A percentile compares a stretch with the other conserved stretches of the same genome.
Evolutionary conservation across 148 eudicot genomes (phyloP).

Genomic region (Rhododendron ovatum): DNA sequence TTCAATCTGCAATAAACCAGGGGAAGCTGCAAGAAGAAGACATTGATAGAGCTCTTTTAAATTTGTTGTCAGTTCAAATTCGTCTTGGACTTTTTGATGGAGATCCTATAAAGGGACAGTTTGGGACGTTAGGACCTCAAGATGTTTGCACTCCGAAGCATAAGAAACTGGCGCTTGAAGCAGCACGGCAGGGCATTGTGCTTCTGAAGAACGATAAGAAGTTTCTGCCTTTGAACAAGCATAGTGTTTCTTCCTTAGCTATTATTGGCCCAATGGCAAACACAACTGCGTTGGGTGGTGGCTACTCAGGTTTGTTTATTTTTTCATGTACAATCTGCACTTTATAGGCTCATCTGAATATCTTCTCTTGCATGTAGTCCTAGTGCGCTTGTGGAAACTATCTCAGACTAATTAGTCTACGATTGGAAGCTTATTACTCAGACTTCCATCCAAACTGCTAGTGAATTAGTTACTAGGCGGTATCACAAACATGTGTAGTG

Average conservation of each 20-base stretch:
- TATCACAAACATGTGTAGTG: background rate
- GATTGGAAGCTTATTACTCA: background rate
- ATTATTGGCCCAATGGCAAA: slow-evolving; percentile 85
- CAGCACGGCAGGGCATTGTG: slow-evolving; percentile 85
- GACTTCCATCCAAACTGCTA: background rate
- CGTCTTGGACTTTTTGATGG: slow-evolving; percentile 86
- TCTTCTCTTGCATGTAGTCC: background rate
- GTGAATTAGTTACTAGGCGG: background rate
- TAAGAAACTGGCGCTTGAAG: slow-evolving; percentile 76
- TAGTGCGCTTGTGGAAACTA: background rate
- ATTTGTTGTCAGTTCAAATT: slow-evolving; percentile 69
- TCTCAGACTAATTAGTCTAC: background rate
- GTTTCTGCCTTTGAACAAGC: slow-evolving; percentile 60
- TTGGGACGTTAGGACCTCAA: slow-evolving; percentile 52
- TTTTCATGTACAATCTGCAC: background rate
- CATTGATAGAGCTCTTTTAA: slow-evolving; percentile 69
- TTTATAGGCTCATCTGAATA: background rate
- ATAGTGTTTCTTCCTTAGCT: slow-evolving; percentile 55
- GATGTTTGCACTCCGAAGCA: slow-evolving; percentile 75
- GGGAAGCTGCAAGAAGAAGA: slow-evolving; percentile 69
- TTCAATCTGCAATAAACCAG: slow-evolving; percentile 57
- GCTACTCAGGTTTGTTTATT: slow-evolving; percentile 64
- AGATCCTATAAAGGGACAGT: slow-evolving; percentile 46
- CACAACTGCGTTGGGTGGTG: slow-evolving; percentile 60
- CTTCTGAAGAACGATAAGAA: slow-evolving; percentile 76